Evolutionary conservation across 2,329 filamentous ascomycete genomes (phyloP).

Genomic region (Dothiorella sarmentorum): DNA sequence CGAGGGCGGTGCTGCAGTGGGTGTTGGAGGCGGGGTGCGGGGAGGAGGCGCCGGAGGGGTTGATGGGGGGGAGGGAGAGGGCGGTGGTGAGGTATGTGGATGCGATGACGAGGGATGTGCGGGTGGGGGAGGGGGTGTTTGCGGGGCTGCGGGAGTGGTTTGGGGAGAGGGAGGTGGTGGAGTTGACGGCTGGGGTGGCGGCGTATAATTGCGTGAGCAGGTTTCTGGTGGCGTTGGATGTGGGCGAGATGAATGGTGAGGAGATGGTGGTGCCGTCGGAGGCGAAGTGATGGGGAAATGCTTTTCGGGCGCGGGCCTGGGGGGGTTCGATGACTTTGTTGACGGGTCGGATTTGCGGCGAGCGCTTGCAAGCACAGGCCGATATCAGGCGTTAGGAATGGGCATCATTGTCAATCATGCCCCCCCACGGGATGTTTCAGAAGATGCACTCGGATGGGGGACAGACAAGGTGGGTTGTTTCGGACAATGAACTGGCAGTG

Average conservation of each 20-base stretch:
- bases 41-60: conserved; percentile 37
- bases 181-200: conserved; percentile 74
- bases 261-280: conserved; percentile 14
- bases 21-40: not conserved
- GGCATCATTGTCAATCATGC: too few species aligned
- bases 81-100: conserved; percentile 72
- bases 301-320: too few species aligned
- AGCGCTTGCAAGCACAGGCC: too few species aligned
- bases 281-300: conserved; percentile 5
- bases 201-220: conserved; percentile 83
- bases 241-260: conserved; percentile 42
- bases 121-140: conserved; percentile 68
- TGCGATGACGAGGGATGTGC: conserved; percentile 75
- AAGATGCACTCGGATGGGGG: too few species aligned
- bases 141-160: conserved; percentile 59
- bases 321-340: too few species aligned
- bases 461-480: too few species aligned
- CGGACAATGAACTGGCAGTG: too few species aligned
- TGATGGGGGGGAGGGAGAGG: conserved; percentile 21
- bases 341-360: too few species aligned
- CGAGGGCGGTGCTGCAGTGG: conserved; percentile 61
- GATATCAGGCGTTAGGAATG: too few species aligned
- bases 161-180: conserved; percentile 69
- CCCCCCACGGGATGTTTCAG: too few species aligned
- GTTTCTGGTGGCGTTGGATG: conserved; percentile 78